A percentile compares a stretch with the other conserved stretches of the same genome.
Evolutionary conservation across 2,329 filamentous ascomycete species (phyloP).

Genomic region (Arthrobotrys sphaeroides): DNA sequence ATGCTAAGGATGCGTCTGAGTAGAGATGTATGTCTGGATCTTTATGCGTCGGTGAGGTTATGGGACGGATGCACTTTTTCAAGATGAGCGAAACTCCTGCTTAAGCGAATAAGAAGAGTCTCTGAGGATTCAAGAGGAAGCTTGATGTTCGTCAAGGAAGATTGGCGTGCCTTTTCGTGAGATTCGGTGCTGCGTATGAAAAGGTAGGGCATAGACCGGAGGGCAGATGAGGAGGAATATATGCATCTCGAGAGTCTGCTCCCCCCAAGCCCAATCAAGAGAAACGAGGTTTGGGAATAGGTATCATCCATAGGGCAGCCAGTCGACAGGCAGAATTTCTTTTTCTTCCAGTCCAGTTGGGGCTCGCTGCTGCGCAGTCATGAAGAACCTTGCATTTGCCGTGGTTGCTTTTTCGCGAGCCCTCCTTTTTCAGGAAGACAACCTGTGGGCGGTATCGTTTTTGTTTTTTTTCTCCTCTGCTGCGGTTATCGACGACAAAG

Average conservation of each 20-base stretch:
- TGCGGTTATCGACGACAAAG: constrained; percentile 27
- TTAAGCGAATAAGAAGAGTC: constrained; percentile 55
- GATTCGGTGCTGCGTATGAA: constrained; percentile 53
- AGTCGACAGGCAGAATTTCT: too few relatives aligned
- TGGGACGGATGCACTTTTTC: constrained; percentile 20
- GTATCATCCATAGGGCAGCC: constrained; percentile 30
- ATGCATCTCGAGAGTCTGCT: constrained; percentile 51
- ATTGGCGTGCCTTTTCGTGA: constrained; percentile 54
- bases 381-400: constrained; percentile 37
- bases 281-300: constrained; percentile 42
- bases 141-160: constrained; percentile 49
- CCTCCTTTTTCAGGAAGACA: constrained; percentile 10
- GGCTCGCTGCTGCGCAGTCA: constrained; percentile 34
- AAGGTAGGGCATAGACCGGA: constrained; percentile 47
- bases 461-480: constrained; percentile 19
- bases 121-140: constrained; percentile 38
- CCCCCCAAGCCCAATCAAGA: constrained; percentile 51
- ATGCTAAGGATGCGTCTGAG: background rate
- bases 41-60: constrained; percentile 6
- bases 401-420: background rate
- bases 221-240: constrained; percentile 51
- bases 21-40: background rate
- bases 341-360: constrained; percentile 16
- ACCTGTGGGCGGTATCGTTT: background rate
- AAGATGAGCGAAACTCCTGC: constrained; percentile 48